phyloP scores from a whole-genome alignment of 2,329 filamentous ascomycete genomes.

The Thelonectria olida region DNA sequence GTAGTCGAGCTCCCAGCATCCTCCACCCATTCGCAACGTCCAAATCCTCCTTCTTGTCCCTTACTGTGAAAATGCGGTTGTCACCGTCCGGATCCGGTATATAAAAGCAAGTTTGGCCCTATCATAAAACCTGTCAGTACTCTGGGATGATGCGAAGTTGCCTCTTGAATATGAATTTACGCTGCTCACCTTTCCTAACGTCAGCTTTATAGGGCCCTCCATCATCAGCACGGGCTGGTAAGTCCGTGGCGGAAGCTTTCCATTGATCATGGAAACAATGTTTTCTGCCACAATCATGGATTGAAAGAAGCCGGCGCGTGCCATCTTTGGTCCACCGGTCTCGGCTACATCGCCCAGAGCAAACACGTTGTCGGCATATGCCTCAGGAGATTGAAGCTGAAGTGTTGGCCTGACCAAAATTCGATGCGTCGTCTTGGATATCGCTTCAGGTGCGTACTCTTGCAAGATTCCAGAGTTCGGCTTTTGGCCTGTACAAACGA shows the following conservation, averaged over 20 bases:
- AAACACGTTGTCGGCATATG: neutral
- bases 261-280: constrained; percentile 8
- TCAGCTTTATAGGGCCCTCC: neutral
- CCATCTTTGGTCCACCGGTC: constrained; percentile 26
- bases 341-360: constrained; percentile 21
- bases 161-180: neutral
- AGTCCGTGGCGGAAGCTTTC: neutral
- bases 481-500: constrained; percentile 25
- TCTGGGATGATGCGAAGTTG: neutral
- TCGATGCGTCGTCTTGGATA: neutral
- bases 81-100: neutral
- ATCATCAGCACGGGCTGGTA: neutral
- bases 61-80: neutral
- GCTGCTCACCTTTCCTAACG: neutral
- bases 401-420: constrained; percentile 19
- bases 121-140: neutral
- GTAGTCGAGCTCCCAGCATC: neutral
- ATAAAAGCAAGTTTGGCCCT: neutral
- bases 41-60: neutral
- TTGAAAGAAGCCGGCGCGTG: constrained; percentile 22
- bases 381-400: neutral
- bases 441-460: neutral
- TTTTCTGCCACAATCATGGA: constrained; percentile 10
- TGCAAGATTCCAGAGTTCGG: constrained; percentile 18
- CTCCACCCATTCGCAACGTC: neutral